These are phyloP conservation scores for Malassezia brasiliensis DNA, from an alignment of 1,284 basidiomycete species.

Conservation along the genomic window DNA sequence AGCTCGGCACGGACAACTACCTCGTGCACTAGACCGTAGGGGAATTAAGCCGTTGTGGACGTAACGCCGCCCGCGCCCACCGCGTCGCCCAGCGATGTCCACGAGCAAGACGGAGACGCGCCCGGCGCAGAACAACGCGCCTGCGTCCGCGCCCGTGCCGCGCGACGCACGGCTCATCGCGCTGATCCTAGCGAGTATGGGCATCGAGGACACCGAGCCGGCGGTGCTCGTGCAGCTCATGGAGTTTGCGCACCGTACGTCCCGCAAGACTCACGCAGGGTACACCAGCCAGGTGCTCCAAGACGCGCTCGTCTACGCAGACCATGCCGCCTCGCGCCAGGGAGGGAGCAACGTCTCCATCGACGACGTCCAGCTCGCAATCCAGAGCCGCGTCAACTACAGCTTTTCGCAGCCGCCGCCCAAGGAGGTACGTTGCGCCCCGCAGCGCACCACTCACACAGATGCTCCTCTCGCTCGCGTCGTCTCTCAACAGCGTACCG, in stretches of 20 bases:
- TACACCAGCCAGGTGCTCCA: conserved; percentile 85
- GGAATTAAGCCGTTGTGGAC: conserved; percentile 9
- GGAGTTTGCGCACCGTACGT: conserved; percentile 76
- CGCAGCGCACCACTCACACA: conserved; percentile 45
- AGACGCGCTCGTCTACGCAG: conserved; percentile 82
- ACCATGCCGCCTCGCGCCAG: conserved; percentile 59
- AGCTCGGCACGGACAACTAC: conserved; percentile 13
- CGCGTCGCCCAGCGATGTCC: conserved; percentile 8
- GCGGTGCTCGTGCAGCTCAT: conserved; percentile 86
- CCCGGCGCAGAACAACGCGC: not conserved
- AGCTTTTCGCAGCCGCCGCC: conserved; percentile 85
- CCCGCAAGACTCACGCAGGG: conserved; percentile 42
- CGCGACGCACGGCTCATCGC: conserved; percentile 85
- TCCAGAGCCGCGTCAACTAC: conserved; percentile 86
- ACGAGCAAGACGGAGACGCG: conserved; percentile 3
- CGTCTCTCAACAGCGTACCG: conserved; percentile 77
- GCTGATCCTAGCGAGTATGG: conserved; percentile 82
- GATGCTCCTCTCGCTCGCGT: conserved; percentile 79
- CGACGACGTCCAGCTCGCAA: conserved; percentile 81
- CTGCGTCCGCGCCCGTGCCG: conserved; percentile 51
- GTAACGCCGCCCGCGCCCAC: not conserved
- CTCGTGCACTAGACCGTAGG: conserved; percentile 8
- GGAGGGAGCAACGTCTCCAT: conserved; percentile 54
- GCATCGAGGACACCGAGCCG: conserved; percentile 85
- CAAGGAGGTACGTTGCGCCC: conserved; percentile 64